Evolutionary conservation across 1,284 basidiomycete species (phyloP), one percentile per base, ranked within the genome.

Genomic region (Sporisorium graminicola): DNA sequence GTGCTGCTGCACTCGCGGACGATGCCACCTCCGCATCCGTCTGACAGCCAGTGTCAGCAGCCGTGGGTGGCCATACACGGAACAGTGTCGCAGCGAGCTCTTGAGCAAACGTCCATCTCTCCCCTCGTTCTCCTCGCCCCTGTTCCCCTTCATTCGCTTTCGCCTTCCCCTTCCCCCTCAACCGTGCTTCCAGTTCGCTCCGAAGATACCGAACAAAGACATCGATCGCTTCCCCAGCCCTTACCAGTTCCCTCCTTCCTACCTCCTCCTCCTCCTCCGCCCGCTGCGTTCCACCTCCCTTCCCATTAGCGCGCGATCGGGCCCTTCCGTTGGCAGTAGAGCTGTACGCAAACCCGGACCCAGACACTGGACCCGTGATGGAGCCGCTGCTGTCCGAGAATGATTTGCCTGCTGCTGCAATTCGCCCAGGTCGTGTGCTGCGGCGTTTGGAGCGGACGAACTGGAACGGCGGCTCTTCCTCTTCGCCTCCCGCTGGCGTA

Each of bases 181-280:
- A 29, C 5, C 20, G 16, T 33, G 18, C 18, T 3, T 18, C 31
- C 29, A 58, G 13, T n/a, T 58, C 35, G 10, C 35, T 29, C 5
- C 35, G 47, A 1, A 69, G 31, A 37, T 69, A 69, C 14, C 42
- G 5, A 1, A 60, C 57, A 22, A 69, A 64, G 1, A 58, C 51
- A 22, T 69, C 57, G 2, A 64, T 49, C 3, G 47, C 42, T 10
- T 56, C n/a, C 2, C 6, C 3, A 8, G 66, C 66, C 12, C 33
- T 40, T 18, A 50, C 20, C 16, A 59, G 1, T 12, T 20, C 26
- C 18, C 35, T 33, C 47, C 44, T 8, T 7, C 51, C 33, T 42
- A 27, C 37, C 1, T 58, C 27, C 9, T 49, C 56, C n/a, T 62
- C 13, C 10, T 35, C 55, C n/a, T 16, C 24, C 10, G 1, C 14